Conservation (phyloP, 1,284 basidiomycete species). For the Trametes polyzona region DNA sequence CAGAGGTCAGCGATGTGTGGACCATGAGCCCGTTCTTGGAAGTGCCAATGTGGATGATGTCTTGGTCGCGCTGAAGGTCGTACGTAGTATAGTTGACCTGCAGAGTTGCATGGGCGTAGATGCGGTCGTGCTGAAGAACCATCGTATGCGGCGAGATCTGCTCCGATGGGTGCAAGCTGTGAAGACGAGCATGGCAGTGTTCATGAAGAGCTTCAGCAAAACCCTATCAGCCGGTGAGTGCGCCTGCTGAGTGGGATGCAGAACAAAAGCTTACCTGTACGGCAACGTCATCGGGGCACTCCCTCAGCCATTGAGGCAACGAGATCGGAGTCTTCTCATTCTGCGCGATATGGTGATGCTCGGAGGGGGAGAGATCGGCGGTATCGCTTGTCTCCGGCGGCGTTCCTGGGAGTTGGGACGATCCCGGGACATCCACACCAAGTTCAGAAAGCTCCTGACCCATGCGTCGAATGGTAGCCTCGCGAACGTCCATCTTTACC, state of each 20-base stretch:
- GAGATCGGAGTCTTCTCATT: constrained; percentile 15
- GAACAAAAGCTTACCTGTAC: constrained; percentile 22
- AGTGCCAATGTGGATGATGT: constrained; percentile 38
- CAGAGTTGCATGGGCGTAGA: constrained; percentile 32
- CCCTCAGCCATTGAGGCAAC: constrained; percentile 21
- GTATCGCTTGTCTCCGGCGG: not conserved
- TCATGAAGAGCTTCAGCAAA: constrained; percentile 27
- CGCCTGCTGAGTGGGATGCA: not conserved
- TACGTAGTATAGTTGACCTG: constrained; percentile 39
- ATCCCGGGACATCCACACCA: not conserved
- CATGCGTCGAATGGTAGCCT: constrained; percentile 3
- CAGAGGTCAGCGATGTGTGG: constrained; percentile 12
- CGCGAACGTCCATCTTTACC: constrained; percentile 17
- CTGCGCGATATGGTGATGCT: not conserved
- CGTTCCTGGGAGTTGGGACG: not conserved
- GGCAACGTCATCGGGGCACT: constrained; percentile 25
- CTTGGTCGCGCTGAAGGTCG: constrained; percentile 37
- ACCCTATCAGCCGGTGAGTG: too few species aligned
- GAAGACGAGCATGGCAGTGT: constrained; percentile 27
- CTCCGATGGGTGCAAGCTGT: constrained; percentile 2
- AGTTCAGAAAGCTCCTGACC: constrained; percentile 4
- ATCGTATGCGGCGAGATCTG: constrained; percentile 9
- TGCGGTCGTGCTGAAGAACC: constrained; percentile 24
- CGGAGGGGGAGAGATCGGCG: not conserved
- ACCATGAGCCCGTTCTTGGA: constrained; percentile 36